These are phyloP conservation scores for Croton laevigatus DNA, from an alignment of 441 rosid genomes.

Conservation along the genomic window DNA sequence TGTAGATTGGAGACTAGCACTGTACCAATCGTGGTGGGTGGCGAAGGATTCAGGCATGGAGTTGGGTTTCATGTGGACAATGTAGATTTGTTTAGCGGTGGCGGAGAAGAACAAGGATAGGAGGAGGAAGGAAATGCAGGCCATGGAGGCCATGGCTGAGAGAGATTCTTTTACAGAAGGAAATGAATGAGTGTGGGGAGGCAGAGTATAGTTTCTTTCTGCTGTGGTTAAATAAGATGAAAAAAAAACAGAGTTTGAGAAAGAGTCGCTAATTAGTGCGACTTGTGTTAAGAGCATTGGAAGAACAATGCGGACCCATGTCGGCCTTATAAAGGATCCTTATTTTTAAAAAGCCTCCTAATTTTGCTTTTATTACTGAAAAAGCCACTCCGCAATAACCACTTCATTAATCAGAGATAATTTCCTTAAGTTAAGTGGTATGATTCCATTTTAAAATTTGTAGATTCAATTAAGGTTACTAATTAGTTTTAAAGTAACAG, in stretches of 20 bases:
- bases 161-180: neutral
- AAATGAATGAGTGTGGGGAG: neutral
- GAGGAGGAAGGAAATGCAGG: conserved; percentile 21
- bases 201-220: too few species aligned
- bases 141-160: conserved; percentile 33
- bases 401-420: too few species aligned
- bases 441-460: too few species aligned
- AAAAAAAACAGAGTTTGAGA: neutral
- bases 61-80: conserved; percentile 61
- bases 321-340: conserved; percentile 12
- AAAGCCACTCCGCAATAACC: neutral
- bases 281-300: conserved; percentile 5
- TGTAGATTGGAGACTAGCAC: conserved; percentile 45
- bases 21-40: conserved; percentile 76
- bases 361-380: neutral
- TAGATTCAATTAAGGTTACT: too few species aligned
- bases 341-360: too few species aligned
- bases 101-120: conserved; percentile 17
- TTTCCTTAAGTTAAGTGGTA: too few species aligned
- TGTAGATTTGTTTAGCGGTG: conserved; percentile 53
- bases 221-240: neutral
- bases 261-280: conserved; percentile 9
- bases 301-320: conserved; percentile 6
- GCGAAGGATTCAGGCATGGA: conserved; percentile 49
- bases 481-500: too few species aligned